Evolutionary conservation across 495 filamentous ascomycete species (phyloP), one percentile per base, ranked within the genome.

Genomic region (Aspergillus diversus): DNA sequence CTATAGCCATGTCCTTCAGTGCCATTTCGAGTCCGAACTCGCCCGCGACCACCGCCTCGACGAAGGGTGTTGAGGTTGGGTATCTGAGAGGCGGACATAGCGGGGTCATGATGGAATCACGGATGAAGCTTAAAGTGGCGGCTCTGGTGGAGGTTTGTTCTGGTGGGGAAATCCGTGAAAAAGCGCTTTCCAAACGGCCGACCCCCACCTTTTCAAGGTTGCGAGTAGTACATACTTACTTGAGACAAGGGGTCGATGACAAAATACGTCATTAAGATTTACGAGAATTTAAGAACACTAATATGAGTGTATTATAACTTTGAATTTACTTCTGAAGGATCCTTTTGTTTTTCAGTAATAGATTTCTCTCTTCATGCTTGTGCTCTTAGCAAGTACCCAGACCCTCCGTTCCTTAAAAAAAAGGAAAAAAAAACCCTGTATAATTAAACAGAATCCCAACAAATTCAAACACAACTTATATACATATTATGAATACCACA

Each of bases 51-150:
- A 27, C 71, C 71, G n/a, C 79, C 80, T 55, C 80, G 75, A 60
- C 88, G 86, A 33, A 90, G 80, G 16, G 84, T 84, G 64, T 90
- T 87, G 37, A 93, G 84, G 66, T 93, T 92, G 46, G 90, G 90
- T 21, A 93, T 93, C 17, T 86, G 85, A 27, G 87, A 78, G 16
- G 88, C 85, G 53, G 90, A 88, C 90, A 92, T 92, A 61, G 61
- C 27, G 55, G 61, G 66, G 61, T 55, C 57, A 57, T 57, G 52
- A 61, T 64, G 63, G 63, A 69, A 55, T 50, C 11, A 17, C 7
- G 47, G 17, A 34, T 60, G 65, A 69, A 68, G 66, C 60, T 61
- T 58, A 54, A 65, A 68, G 63, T 12, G 51, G 34, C 55, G 47
- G 37, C 34, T 54, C 37, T 32, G 54, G 34, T 47, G 54, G 17